phyloP scores from a whole-genome alignment of 2,329 filamentous ascomycete genomes.

The Neofusicoccum sp. region DNA sequence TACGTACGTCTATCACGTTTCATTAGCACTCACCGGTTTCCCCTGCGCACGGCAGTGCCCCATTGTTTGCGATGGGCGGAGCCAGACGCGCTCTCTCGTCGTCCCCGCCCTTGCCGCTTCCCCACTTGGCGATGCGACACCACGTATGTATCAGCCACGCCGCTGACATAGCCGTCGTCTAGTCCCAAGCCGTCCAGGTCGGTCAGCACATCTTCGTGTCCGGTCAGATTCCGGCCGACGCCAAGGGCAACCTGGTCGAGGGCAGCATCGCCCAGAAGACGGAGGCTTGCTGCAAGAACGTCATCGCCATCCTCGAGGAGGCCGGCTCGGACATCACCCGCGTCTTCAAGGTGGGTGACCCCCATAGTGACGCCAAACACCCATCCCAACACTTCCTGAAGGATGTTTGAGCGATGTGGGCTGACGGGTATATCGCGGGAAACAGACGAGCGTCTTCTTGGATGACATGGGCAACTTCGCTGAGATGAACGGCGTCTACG shows the following conservation, averaged over 20 bases:
- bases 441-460: constrained; percentile 68
- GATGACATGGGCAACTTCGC: constrained; percentile 88
- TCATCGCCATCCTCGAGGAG: constrained; percentile 77
- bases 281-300: constrained; percentile 71
- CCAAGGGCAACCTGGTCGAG: constrained; percentile 58
- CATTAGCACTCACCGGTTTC: not conserved
- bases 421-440: not conserved
- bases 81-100: not conserved
- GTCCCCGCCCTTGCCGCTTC: not conserved
- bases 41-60: not conserved
- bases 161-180: constrained; percentile 9
- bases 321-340: constrained; percentile 75
- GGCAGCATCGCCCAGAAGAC: constrained; percentile 69
- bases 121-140: not conserved
- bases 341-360: constrained; percentile 71
- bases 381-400: not conserved
- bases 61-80: not conserved
- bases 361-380: too few relatives aligned
- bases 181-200: constrained; percentile 63
- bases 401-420: not conserved
- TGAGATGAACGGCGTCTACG: constrained; percentile 82
- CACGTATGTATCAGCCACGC: not conserved
- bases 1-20: constrained; percentile 37
- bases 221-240: constrained; percentile 73
- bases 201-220: constrained; percentile 69